Evolutionary conservation across 2,329 filamentous ascomycete genomes (phyloP), one percentile per base, ranked within the genome.

Genomic region (Colletotrichum paranaense): DNA sequence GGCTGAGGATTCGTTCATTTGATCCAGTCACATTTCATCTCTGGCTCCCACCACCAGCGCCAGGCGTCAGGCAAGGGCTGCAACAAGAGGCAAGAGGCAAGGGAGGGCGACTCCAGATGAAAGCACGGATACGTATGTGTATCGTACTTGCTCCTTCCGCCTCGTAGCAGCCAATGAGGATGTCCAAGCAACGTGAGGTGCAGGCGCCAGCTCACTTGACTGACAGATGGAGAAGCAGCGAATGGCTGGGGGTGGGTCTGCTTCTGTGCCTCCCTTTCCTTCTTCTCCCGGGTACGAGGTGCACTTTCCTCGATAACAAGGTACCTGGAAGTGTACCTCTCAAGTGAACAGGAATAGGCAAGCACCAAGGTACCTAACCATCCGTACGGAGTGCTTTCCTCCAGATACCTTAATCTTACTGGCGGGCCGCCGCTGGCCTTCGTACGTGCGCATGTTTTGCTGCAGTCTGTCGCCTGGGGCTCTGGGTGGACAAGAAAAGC

Each of bases 181-280:
- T 49, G 42, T 19, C 8, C 42, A 49, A 19, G 16, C 7, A n/a
- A 19, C 19, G 16, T 49, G 19, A 49, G 42, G 42, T 49, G 42
- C 42, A 49, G 42, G 16, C 42, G 42, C 22, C 4, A 24, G 52
- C 22, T n/a, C 14, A 59, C 38, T 16, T 42, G 26, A 49, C 22
- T n/a, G 52, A 11, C 26, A n/a, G 59, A 38, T 24, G n/a, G 46
- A 58, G 62, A 53, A 59, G 35, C 14, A 42, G 46, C n/a, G 52
- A 69, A 69, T 69, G 69, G 66, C 69, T 55, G 66, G 69, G 59
- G 30, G 30, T 58, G 66, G 57, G 57, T 42, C 30, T 35, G 62
- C 35, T 30, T 30, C n/a, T 3, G 28, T 46, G 19, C 52, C 28
- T 53, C 60, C 60, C 46, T 63, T 63, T 52, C 28, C 28, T 53